Conservation (phyloP, 2,329 filamentous ascomycete genomes). For the Calonectria leucothoes region DNA sequence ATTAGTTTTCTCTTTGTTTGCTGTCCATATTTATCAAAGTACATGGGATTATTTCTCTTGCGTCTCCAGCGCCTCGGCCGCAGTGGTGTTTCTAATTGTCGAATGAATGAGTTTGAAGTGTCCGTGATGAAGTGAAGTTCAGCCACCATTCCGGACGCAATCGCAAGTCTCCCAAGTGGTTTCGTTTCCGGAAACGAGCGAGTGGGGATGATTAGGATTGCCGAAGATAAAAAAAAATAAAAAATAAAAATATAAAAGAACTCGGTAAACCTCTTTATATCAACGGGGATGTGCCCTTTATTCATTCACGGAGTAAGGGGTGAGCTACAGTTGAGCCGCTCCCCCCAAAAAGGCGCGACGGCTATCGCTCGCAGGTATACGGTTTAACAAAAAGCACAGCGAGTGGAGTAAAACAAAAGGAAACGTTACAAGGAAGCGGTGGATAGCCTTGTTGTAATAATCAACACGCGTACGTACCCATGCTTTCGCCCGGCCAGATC, state of each 20-base stretch:
- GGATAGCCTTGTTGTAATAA: background rate
- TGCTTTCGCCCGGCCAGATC: background rate
- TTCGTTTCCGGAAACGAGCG: background rate
- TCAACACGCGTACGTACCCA: background rate
- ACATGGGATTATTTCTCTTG: background rate
- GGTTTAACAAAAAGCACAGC: background rate
- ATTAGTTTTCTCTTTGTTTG: background rate
- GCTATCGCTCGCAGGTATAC: background rate
- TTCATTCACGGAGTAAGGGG: too few relatives aligned
- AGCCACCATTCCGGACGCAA: background rate
- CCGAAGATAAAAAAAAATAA: background rate
- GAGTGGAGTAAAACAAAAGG: background rate
- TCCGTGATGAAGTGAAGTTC: too few relatives aligned
- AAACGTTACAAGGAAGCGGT: background rate
- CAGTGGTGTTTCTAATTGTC: background rate
- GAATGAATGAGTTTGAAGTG: background rate
- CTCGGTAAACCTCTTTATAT: background rate
- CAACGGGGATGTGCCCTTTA: background rate
- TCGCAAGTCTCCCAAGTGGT: background rate
- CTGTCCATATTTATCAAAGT: constrained; percentile 2
- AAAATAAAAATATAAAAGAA: background rate
- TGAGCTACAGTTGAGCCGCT: background rate
- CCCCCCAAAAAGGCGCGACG: background rate
- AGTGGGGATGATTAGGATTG: background rate
- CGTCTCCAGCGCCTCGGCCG: too few relatives aligned